These are phyloP conservation scores for Debaryomyces subglobosus DNA, from an alignment of 1,139 yeast genomes.

Conservation along the genomic window DNA sequence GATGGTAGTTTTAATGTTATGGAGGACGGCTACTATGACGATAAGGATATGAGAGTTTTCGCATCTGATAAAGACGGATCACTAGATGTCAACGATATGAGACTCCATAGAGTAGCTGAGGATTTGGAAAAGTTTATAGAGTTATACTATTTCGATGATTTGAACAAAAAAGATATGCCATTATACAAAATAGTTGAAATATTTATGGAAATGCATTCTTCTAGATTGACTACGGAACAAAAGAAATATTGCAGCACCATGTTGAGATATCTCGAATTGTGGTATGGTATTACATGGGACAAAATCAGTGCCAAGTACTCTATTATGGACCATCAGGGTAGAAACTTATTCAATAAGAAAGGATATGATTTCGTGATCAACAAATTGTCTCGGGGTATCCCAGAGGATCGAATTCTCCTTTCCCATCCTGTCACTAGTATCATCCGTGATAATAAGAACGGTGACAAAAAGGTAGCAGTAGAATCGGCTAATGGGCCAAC, in stretches of 20 bases:
- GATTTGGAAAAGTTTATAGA: constrained; percentile 68
- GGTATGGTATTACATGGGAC: constrained; percentile 79
- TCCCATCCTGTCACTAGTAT: constrained; percentile 52
- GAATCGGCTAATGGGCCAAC: constrained; percentile 22
- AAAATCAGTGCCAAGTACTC: constrained; percentile 69
- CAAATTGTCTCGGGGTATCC: constrained; percentile 44
- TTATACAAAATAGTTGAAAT: constrained; percentile 49
- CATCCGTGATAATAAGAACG: constrained; percentile 22
- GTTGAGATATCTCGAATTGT: constrained; percentile 63
- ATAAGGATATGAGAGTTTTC: constrained; percentile 45
- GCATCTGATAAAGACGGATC: constrained; percentile 48
- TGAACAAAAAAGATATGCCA: constrained; percentile 52
- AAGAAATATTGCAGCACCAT: constrained; percentile 51
- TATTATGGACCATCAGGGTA: constrained; percentile 67
- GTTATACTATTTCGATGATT: constrained; percentile 47
- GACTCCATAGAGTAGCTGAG: constrained; percentile 44
- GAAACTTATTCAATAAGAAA: constrained; percentile 66
- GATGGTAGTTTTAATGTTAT: constrained; percentile 28
- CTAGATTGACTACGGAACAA: constrained; percentile 56
- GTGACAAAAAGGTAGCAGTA: constrained; percentile 19
- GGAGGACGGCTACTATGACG: constrained; percentile 53
- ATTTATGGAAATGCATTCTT: constrained; percentile 50
- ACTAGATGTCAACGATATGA: constrained; percentile 29
- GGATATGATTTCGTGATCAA: constrained; percentile 59
- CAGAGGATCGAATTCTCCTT: constrained; percentile 41